Conservation (phyloP, 352 stramenopile species). For the Phytophthora meadii region DNA sequence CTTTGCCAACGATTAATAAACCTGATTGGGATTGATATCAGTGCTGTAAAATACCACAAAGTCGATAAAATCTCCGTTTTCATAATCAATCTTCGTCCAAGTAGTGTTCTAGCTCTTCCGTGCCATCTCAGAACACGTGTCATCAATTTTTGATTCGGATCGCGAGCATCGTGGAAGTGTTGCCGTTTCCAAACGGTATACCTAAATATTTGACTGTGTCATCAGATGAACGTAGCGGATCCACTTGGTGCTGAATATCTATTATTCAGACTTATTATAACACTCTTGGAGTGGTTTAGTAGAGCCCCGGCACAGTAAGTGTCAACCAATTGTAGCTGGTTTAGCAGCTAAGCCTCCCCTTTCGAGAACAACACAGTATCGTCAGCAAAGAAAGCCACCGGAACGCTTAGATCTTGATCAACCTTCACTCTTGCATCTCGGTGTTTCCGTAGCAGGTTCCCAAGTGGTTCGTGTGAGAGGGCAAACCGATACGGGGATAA, state of each 20-base stretch:
- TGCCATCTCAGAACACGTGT: neutral
- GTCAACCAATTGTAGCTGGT: neutral
- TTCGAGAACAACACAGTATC: constrained; percentile 8
- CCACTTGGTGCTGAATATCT: neutral
- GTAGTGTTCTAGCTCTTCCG: constrained; percentile 3
- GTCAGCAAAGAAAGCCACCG: constrained; percentile 8
- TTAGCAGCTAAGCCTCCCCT: neutral
- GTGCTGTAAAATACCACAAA: neutral
- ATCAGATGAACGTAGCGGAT: neutral
- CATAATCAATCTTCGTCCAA: constrained; percentile 4
- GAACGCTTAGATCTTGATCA: neutral
- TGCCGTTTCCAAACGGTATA: constrained; percentile 8
- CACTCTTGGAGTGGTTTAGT: constrained; percentile 10
- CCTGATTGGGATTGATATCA: neutral
- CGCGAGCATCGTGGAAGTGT: neutral
- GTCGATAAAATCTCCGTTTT: constrained; percentile 9
- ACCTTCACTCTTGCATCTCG: neutral
- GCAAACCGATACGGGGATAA: neutral
- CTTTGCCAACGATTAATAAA: neutral
- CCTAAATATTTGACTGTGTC: constrained; percentile 5
- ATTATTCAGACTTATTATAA: constrained; percentile 3
- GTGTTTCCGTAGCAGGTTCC: neutral
- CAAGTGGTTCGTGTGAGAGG: neutral
- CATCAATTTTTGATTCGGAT: neutral
- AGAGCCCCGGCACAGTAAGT: neutral